Percentiles rank a stretch among this genome's conserved stretches.
phyloP scores from a whole-genome alignment of 495 filamentous ascomycete genomes.

The Penicillium bovifimosum region DNA sequence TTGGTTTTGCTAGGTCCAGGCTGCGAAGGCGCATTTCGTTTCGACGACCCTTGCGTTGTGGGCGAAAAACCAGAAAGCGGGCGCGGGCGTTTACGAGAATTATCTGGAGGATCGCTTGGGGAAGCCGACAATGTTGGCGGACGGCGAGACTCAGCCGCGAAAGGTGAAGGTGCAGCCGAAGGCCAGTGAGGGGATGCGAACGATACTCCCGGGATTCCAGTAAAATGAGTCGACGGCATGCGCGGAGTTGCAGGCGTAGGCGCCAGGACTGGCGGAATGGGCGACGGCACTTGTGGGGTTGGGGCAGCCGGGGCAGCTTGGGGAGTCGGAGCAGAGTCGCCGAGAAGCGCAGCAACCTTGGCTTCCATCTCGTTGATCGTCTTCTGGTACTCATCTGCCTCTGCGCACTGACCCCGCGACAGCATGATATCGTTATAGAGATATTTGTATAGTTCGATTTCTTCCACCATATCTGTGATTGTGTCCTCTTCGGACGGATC shows the following conservation, averaged over 20 bases:
- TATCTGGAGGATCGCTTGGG: background rate
- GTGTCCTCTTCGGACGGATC: conserved; percentile 8
- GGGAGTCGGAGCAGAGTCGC: background rate
- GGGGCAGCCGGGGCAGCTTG: conserved; percentile 1
- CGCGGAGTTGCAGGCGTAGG: background rate
- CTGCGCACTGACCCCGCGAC: conserved; percentile 12
- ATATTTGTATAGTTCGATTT: conserved; percentile 31
- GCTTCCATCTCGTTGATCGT: conserved; percentile 8
- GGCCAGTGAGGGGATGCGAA: conserved; percentile 8
- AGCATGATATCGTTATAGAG: conserved; percentile 30
- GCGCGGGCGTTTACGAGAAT: conserved; percentile 19
- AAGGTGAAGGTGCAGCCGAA: conserved; percentile 20
- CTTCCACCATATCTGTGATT: conserved; percentile 27
- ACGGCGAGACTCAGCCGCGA: background rate
- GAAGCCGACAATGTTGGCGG: background rate
- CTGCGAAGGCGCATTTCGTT: conserved; percentile 4
- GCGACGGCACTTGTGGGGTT: background rate
- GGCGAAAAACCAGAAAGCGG: conserved; percentile 12
- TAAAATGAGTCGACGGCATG: background rate
- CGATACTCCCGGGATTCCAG: background rate
- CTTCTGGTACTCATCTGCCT: conserved; percentile 1
- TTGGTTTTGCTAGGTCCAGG: background rate
- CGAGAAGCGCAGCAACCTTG: conserved; percentile 10
- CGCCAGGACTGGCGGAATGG: background rate
- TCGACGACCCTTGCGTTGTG: conserved; percentile 8